These are phyloP conservation scores for Dictyostelium intermedium DNA, from an alignment of 78 protist genomes.

Conservation along the genomic window DNA sequence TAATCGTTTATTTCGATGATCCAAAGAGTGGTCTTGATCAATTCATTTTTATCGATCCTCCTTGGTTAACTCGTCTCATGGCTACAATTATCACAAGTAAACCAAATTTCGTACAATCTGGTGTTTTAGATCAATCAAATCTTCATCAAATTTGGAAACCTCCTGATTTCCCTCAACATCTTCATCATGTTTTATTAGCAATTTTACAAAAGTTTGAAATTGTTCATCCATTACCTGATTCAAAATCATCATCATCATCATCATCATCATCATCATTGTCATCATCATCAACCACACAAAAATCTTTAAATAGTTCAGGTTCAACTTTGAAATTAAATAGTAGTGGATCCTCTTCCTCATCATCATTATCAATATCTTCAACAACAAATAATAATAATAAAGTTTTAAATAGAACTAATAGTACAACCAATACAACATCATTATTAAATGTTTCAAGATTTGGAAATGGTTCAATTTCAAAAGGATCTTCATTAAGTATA, in stretches of 20 bases:
- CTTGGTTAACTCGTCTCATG: constrained; percentile 66
- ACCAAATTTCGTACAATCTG: constrained; percentile 76
- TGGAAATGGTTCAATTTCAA: constrained; percentile 35
- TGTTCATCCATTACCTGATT: constrained; percentile 63
- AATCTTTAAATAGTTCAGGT: too few species aligned
- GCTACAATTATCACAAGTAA: constrained; percentile 63
- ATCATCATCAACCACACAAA: neutral
- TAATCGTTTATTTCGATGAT: constrained; percentile 65
- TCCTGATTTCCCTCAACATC: constrained; percentile 77
- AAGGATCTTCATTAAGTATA: constrained; percentile 21
- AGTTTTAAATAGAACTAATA: neutral
- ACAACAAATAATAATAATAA: neutral
- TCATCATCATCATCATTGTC: neutral
- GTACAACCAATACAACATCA: neutral
- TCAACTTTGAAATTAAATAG: neutral
- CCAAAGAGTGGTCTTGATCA: constrained; percentile 39
- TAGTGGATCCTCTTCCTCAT: neutral
- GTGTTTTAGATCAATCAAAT: constrained; percentile 58
- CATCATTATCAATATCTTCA: neutral
- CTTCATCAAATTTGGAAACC: constrained; percentile 81
- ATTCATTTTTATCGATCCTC: constrained; percentile 67
- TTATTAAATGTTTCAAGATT: neutral
- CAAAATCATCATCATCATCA: neutral
- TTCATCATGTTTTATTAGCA: constrained; percentile 68
- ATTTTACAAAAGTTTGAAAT: constrained; percentile 78